Evolutionary conservation across 129 eudicot genomes (phyloP).

Genomic region (Rutidosis leptorrhynchoides): DNA sequence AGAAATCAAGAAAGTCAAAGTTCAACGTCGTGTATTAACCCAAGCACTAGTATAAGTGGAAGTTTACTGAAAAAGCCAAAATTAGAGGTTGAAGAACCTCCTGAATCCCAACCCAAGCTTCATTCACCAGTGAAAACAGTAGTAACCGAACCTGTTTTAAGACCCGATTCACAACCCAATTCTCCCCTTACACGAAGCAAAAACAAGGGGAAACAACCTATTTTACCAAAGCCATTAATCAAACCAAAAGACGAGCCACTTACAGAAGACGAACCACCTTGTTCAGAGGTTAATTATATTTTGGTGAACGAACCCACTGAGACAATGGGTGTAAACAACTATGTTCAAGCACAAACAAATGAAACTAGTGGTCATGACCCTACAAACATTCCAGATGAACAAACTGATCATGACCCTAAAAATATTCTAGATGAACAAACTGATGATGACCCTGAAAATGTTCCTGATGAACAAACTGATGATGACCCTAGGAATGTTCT

Average conservation of each 20-base stretch:
- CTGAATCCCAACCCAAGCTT: constrained; percentile 19
- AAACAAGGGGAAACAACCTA: constrained; percentile 56
- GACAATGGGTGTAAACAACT: constrained; percentile 7
- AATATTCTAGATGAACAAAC: constrained; percentile 25
- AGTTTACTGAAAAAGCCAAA: constrained; percentile 25
- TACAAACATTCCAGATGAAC: constrained; percentile 16
- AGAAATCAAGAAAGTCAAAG: constrained; percentile 47
- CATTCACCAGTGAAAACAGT: constrained; percentile 14
- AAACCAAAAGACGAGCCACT: constrained; percentile 60
- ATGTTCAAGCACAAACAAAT: constrained; percentile 23
- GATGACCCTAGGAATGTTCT: constrained; percentile 14
- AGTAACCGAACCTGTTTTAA: constrained; percentile 3
- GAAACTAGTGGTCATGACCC: constrained; percentile 24
- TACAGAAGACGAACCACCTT: constrained; percentile 40
- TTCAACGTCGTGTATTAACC: constrained; percentile 37
- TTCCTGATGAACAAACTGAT: constrained; percentile 16
- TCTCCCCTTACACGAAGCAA: constrained; percentile 33
- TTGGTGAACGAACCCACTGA: constrained; percentile 2
- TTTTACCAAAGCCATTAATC: constrained; percentile 33
- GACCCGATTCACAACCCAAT: constrained; percentile 29
- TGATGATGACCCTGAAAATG: too few species aligned
- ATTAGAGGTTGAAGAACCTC: constrained; percentile 26
- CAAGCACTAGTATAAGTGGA: constrained; percentile 20
- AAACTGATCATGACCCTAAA: constrained; percentile 24
- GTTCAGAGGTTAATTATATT: constrained; percentile 37